phyloP scores from a whole-genome alignment of 768 basidiomycete species.

The Rhodotorula paludigena region DNA sequence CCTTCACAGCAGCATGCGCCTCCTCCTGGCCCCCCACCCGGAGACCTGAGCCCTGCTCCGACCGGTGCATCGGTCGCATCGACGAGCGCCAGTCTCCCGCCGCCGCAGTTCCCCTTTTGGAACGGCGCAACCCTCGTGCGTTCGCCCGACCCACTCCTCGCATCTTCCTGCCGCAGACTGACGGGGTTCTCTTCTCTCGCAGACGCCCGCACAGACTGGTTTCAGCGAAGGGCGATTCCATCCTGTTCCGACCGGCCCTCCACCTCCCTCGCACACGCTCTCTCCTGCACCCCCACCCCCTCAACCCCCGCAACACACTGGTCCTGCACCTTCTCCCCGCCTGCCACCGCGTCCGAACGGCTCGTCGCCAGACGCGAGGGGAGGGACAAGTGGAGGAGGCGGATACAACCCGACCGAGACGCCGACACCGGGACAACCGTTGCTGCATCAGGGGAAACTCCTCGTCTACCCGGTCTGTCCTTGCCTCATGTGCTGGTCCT shows the following conservation, averaged over 20 bases:
- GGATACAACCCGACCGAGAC: slow-evolving; percentile 11
- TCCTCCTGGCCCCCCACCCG: background rate
- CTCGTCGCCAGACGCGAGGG: background rate
- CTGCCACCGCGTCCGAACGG: background rate
- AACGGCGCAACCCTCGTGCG: slow-evolving; percentile 28
- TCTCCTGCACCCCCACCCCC: background rate
- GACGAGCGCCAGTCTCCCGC: slow-evolving; percentile 1
- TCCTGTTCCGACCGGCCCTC: background rate
- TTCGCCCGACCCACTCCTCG: background rate
- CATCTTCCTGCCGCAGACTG: background rate
- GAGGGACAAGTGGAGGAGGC: background rate
- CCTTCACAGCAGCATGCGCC: background rate
- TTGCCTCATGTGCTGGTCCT: background rate
- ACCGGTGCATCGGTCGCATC: background rate
- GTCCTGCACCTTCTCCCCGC: slow-evolving; percentile 2
- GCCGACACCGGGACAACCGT: slow-evolving; percentile 22
- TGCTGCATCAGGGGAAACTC: slow-evolving; percentile 5
- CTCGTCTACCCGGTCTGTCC: slow-evolving; percentile 21
- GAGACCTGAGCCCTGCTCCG: background rate
- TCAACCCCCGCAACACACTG: no score
- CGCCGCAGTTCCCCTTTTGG: slow-evolving; percentile 35
- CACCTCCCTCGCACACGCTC: background rate
- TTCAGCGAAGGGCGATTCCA: slow-evolving; percentile 15
- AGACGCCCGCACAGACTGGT: slow-evolving; percentile 32
- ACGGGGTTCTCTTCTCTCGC: background rate